Percentiles rank a stretch among this genome's conserved stretches.
Evolutionary conservation across 2,329 filamentous ascomycete genomes (phyloP).

Genomic region (Fusarium marasasianum): DNA sequence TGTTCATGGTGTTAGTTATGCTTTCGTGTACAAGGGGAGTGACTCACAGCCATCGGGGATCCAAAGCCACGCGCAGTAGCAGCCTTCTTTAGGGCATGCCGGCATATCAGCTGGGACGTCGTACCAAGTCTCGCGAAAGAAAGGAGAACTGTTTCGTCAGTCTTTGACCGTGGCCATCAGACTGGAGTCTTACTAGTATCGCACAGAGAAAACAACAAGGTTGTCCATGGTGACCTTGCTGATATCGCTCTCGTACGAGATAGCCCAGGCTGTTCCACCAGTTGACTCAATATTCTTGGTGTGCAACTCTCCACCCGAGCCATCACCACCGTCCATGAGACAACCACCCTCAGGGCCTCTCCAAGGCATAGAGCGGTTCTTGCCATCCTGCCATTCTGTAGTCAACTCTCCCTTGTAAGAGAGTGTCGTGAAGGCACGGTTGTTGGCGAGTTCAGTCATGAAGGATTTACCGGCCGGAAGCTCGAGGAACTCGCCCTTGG

Average conservation of each 20-base stretch:
- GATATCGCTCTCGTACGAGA: slow-evolving; percentile 59
- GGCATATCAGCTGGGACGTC: slow-evolving; percentile 43
- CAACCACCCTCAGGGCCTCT: slow-evolving; percentile 46
- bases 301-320: slow-evolving; percentile 58
- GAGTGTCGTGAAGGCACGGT: slow-evolving; percentile 58
- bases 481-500: slow-evolving; percentile 49
- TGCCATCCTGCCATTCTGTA: slow-evolving; percentile 59
- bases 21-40: neutral
- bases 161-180: neutral
- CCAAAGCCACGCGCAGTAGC: slow-evolving; percentile 47
- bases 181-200: slow-evolving; percentile 49
- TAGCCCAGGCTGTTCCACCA: slow-evolving; percentile 60
- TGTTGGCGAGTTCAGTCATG: slow-evolving; percentile 60
- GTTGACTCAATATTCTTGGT: slow-evolving; percentile 54
- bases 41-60: slow-evolving; percentile 43
- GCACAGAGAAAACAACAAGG: slow-evolving; percentile 60
- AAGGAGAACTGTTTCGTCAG: slow-evolving; percentile 38
- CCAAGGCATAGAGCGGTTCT: slow-evolving; percentile 57
- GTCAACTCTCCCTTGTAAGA: slow-evolving; percentile 52
- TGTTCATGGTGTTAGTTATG: neutral
- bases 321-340: slow-evolving; percentile 44
- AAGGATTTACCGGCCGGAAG: slow-evolving; percentile 60
- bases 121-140: slow-evolving; percentile 44
- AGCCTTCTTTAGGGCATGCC: slow-evolving; percentile 41
- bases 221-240: slow-evolving; percentile 59